Evolutionary conservation across 352 stramenopile genomes (phyloP).

Genomic region (Phytopythium cucurbitacearum): DNA sequence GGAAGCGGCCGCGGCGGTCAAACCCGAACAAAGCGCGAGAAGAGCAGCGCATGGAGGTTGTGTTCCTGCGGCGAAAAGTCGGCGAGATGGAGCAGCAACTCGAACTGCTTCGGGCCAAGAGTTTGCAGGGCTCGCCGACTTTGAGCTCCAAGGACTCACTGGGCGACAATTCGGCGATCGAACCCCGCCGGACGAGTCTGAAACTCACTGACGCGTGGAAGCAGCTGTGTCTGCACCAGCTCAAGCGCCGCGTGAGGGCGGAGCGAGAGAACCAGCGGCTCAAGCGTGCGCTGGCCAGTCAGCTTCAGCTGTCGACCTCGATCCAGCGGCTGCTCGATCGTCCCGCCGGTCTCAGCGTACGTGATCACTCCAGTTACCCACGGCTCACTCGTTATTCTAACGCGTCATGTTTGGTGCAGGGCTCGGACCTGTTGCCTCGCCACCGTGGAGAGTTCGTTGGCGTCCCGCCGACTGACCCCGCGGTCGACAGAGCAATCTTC

Average conservation of each 20-base stretch:
- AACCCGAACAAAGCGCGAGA: conserved; percentile 12
- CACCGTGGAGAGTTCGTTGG: too few species aligned
- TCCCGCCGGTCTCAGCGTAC: conserved; percentile 13
- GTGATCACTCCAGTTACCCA: too few species aligned
- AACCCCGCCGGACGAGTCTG: too few species aligned
- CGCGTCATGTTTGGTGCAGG: too few species aligned
- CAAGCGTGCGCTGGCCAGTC: conserved; percentile 43
- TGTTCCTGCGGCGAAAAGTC: conserved; percentile 23
- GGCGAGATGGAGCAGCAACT: conserved; percentile 27
- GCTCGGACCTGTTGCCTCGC: too few species aligned
- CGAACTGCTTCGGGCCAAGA: not conserved
- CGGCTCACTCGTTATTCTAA: too few species aligned
- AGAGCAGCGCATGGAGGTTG: conserved; percentile 17
- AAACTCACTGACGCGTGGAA: not conserved
- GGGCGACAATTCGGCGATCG: too few species aligned
- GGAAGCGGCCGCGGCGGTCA: conserved; percentile 1
- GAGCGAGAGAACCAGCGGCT: conserved; percentile 49
- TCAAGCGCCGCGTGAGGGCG: conserved; percentile 2
- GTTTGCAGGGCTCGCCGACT: not conserved
- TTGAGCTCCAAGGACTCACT: not conserved
- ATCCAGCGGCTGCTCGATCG: conserved; percentile 34
- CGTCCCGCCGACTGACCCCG: conserved; percentile 5
- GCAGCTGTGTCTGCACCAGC: conserved; percentile 3
- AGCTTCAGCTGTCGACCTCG: conserved; percentile 40
- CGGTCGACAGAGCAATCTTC: conserved; percentile 19